phyloP scores from a whole-genome alignment of 495 filamentous ascomycete species.

The Hypoxylon fragiforme region DNA sequence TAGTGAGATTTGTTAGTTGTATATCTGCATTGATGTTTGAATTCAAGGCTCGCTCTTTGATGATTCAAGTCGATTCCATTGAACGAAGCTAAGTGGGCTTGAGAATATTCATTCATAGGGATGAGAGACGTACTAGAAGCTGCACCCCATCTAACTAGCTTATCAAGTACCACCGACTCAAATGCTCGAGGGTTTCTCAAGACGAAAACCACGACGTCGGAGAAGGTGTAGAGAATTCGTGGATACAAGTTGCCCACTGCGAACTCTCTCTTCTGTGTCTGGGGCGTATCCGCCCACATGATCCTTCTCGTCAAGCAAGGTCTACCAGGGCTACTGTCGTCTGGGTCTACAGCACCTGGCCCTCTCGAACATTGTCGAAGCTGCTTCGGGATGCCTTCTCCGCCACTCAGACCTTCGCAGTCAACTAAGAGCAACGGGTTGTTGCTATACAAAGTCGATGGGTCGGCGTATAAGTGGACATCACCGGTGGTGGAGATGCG shows the following conservation, averaged over 20 bases:
- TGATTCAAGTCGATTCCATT: not conserved
- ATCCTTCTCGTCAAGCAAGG: conserved; percentile 30
- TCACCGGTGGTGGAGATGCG: conserved; percentile 62
- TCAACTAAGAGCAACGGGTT: conserved; percentile 59
- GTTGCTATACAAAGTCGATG: conserved; percentile 47
- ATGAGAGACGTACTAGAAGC: conserved; percentile 34
- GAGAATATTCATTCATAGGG: not conserved
- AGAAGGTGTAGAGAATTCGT: conserved; percentile 58
- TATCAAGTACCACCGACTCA: conserved; percentile 44
- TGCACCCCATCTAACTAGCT: conserved; percentile 49
- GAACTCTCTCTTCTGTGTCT: conserved; percentile 44
- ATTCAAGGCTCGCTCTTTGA: not conserved
- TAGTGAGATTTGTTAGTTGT: not conserved
- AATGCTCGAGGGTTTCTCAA: conserved; percentile 46
- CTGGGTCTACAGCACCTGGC: conserved; percentile 4
- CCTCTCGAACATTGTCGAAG: conserved; percentile 33
- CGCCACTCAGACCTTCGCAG: conserved; percentile 59
- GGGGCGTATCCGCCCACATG: conserved; percentile 48
- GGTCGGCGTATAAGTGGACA: conserved; percentile 67
- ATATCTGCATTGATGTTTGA: too few species aligned
- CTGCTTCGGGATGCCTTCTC: conserved; percentile 50
- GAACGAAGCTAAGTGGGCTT: not conserved
- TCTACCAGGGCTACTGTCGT: conserved; percentile 10
- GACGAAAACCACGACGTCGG: conserved; percentile 58
- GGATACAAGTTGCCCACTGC: conserved; percentile 56